These are phyloP conservation scores for Suillus brevipes DNA, from an alignment of 768 basidiomycete species.

Conservation along the genomic window DNA sequence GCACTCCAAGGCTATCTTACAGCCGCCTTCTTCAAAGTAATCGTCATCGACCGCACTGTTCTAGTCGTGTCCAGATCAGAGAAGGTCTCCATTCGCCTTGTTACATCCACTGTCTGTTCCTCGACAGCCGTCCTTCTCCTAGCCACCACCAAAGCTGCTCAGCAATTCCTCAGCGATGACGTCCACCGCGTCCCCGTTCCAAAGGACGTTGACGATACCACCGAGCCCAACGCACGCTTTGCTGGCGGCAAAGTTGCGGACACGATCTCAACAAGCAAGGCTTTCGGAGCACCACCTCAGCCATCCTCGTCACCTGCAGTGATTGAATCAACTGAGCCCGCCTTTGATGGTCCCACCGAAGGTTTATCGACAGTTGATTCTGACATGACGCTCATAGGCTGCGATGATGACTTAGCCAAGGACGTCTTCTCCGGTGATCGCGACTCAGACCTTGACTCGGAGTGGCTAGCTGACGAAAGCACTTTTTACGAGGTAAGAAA, in stretches of 20 bases:
- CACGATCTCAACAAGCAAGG: background rate
- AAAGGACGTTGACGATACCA: background rate
- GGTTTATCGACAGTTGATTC: background rate
- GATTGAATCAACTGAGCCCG: background rate
- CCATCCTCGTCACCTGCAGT: background rate
- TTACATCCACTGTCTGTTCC: background rate
- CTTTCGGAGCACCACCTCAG: background rate
- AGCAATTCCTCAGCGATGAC: background rate
- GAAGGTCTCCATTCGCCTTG: background rate
- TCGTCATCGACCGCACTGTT: background rate
- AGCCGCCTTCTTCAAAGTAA: background rate
- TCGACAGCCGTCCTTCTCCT: background rate
- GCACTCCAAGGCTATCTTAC: background rate
- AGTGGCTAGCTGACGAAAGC: background rate
- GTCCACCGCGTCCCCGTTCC: background rate
- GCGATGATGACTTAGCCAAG: background rate
- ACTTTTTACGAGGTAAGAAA: background rate
- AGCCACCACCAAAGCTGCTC: background rate
- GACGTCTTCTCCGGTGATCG: background rate
- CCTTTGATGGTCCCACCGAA: background rate
- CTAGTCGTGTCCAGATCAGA: background rate
- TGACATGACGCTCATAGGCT: background rate
- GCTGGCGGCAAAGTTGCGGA: background rate
- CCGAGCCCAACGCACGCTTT: background rate
- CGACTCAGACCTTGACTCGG: background rate